Conservation (phyloP, 768 basidiomycete species). For the Collybiopsis luxurians region DNA sequence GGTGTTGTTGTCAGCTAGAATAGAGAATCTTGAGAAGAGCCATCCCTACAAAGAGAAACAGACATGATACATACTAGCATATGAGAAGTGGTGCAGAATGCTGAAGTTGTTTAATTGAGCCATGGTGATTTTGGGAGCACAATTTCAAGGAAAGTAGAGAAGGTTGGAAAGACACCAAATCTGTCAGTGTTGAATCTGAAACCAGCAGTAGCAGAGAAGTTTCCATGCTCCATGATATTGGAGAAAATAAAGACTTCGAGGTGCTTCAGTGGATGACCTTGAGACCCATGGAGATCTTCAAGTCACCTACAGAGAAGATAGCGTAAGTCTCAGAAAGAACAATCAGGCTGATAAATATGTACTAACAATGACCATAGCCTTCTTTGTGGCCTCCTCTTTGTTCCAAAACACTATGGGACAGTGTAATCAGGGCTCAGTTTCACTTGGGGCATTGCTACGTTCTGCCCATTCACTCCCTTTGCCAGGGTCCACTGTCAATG, state of each 20-base stretch:
- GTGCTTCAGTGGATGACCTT: slow-evolving; percentile 86
- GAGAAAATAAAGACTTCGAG: slow-evolving; percentile 84
- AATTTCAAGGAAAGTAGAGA: slow-evolving; percentile 93
- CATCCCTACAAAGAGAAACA: neutral
- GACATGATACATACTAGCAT: slow-evolving; percentile 53
- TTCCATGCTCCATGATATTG: slow-evolving; percentile 84
- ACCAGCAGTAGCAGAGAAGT: slow-evolving; percentile 82
- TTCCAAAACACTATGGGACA: slow-evolving; percentile 75
- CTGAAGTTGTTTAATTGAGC: slow-evolving; percentile 89
- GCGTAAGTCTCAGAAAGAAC: too few species aligned
- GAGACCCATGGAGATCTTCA: slow-evolving; percentile 88
- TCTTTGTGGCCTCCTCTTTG: slow-evolving; percentile 74
- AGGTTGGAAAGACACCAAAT: slow-evolving; percentile 87
- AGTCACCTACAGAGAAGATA: slow-evolving; percentile 64
- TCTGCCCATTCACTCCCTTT: too few species aligned
- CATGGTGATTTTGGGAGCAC: slow-evolving; percentile 85
- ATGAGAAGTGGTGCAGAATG: slow-evolving; percentile 85
- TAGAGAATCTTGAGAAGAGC: too few species aligned
- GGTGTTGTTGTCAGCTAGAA: slow-evolving; percentile 61
- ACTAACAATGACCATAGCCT: slow-evolving; percentile 88
- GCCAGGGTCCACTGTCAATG: too few species aligned
- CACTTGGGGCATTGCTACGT: too few species aligned
- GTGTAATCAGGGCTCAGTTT: too few species aligned
- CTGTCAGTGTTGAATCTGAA: slow-evolving; percentile 83
- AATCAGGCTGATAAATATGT: too few species aligned